Conservation (phyloP, 768 basidiomycete species). For the Cantharellus anzutake region DNA sequence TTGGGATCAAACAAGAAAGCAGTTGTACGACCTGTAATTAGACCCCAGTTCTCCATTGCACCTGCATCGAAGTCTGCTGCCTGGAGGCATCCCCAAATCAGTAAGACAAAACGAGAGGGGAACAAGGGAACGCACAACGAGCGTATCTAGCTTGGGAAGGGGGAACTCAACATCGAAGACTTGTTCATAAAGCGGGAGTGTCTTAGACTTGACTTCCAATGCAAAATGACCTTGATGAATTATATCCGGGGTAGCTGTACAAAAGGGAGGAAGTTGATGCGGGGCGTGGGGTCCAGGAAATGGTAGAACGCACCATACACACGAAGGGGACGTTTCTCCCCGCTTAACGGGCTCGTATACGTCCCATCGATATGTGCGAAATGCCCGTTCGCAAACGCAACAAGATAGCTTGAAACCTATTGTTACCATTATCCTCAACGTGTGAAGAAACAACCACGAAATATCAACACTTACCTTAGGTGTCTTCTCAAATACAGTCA, state of each 20-base stretch:
- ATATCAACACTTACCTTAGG: conserved; percentile 30
- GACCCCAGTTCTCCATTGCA: conserved; percentile 89
- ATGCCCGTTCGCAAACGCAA: conserved; percentile 68
- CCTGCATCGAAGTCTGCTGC: conserved; percentile 81
- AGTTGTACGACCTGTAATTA: conserved; percentile 77
- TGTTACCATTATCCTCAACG: neutral
- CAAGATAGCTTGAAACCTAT: conserved; percentile 72
- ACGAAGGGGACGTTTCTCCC: conserved; percentile 61
- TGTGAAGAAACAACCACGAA: neutral
- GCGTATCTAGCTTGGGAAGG: conserved; percentile 83
- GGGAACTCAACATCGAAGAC: conserved; percentile 87
- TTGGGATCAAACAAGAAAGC: conserved; percentile 67
- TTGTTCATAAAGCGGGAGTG: conserved; percentile 79
- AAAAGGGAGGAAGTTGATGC: neutral
- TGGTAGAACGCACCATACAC: conserved; percentile 43
- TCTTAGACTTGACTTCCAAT: conserved; percentile 65
- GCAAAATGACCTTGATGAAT: conserved; percentile 73
- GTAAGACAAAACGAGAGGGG: neutral
- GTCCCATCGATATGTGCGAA: conserved; percentile 58
- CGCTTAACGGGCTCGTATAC: conserved; percentile 62
- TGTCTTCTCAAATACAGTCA: conserved; percentile 62
- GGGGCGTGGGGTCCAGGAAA: neutral
- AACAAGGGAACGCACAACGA: conserved; percentile 35
- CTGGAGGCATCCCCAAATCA: conserved; percentile 13
- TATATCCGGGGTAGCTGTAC: conserved; percentile 53